A percentile compares a stretch with the other conserved stretches of the same genome.
These are phyloP conservation scores for Gonium pectorale DNA, from an alignment of 139 green algal genomes.

Conservation along the genomic window DNA sequence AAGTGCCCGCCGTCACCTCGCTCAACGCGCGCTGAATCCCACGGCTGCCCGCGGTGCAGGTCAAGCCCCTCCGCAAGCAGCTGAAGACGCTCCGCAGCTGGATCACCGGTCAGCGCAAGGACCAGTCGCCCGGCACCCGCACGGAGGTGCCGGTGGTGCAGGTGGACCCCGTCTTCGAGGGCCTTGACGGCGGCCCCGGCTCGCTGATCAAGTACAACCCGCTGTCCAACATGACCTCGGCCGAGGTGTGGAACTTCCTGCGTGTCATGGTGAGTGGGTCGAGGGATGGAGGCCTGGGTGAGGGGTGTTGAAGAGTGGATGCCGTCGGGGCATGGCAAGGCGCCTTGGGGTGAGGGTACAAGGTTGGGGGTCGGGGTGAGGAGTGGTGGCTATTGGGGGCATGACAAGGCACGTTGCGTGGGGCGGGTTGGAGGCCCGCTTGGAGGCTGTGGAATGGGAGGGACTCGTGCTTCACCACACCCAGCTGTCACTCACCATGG, in stretches of 20 bases:
- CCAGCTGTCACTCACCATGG: conserved; percentile 24
- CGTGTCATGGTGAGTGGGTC: conserved; percentile 86
- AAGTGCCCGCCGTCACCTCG: too few species aligned
- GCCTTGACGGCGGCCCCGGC: conserved; percentile 79
- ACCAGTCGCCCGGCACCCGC: conserved; percentile 96
- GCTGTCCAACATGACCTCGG: conserved; percentile 88
- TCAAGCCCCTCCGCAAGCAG: conserved; percentile 89
- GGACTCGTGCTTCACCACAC: too few species aligned
- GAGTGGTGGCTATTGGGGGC: too few species aligned
- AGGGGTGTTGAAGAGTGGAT: not conserved
- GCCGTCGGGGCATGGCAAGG: not conserved
- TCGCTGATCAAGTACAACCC: conserved; percentile 99
- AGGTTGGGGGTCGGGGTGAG: too few species aligned
- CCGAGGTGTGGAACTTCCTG: conserved; percentile 98
- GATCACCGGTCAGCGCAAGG: conserved; percentile 99
- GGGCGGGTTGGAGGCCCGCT: too few species aligned
- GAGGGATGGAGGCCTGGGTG: not conserved
- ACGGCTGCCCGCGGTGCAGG: too few species aligned
- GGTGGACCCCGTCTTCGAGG: conserved; percentile 96
- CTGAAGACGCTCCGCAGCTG: conserved; percentile 92
- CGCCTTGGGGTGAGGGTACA: too few species aligned
- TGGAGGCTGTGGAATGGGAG: too few species aligned
- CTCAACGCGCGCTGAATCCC: too few species aligned
- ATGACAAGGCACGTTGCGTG: too few species aligned
- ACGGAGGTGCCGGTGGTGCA: conserved; percentile 61